Evolutionary conservation across 768 basidiomycete genomes (phyloP).

Genomic region (Serendipita vermifera): DNA sequence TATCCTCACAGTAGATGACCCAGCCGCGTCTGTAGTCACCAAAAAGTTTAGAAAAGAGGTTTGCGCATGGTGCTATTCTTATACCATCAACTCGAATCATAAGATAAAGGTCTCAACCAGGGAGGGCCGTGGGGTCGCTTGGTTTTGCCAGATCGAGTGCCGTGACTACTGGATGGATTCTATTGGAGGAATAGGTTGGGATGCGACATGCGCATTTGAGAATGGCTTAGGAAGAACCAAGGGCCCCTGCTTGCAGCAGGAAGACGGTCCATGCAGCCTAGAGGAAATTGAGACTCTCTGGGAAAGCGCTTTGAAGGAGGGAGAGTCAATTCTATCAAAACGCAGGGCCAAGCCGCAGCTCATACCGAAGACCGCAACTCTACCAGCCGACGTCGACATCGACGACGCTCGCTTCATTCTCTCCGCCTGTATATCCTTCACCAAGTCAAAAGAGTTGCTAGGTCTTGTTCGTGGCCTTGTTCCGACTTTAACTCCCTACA

Average conservation of each 20-base stretch:
- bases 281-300: neutral
- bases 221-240: neutral
- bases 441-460: too few species aligned
- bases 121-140: neutral
- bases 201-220: neutral
- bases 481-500: neutral
- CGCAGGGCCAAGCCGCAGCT: neutral
- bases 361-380: neutral
- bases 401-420: constrained; percentile 5
- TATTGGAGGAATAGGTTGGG: neutral
- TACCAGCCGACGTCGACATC: neutral
- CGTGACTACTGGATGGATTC: neutral
- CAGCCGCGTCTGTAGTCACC: neutral
- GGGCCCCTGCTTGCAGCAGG: neutral
- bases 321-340: neutral
- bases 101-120: neutral
- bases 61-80: constrained; percentile 5
- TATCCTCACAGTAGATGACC: neutral
- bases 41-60: constrained; percentile 2
- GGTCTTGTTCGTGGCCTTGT: neutral
- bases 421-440: neutral
- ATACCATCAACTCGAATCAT: neutral
- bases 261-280: neutral
- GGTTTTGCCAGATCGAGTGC: neutral
- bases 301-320: neutral